Evolutionary conservation across 2,329 filamentous ascomycete species (phyloP), one percentile per base, ranked within the genome.

Genomic region (Aspergillus quadrilineatus): DNA sequence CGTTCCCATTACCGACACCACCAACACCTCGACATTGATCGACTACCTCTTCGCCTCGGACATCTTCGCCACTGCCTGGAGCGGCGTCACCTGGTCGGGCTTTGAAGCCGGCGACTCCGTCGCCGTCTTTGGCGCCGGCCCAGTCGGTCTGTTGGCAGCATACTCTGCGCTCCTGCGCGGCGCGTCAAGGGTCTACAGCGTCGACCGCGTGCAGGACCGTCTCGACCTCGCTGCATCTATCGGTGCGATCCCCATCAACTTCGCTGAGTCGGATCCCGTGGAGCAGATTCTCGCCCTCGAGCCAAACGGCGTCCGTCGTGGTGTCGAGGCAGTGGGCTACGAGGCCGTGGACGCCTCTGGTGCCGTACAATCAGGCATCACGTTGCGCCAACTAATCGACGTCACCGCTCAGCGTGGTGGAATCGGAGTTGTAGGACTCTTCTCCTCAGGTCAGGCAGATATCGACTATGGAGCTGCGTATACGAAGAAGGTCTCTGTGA

Each of bases 281-380:
- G 79, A 85, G 37, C 77, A 84, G 64, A 87, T 88, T 50, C 82
- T 87, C 43, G 73, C 80, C 56, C 64, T 76, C 10, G 86, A 86
- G 49, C 28, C 44, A 1, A 80, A 75, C 1, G 83, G 80, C 0
- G 84, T 88, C 2, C 85, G 87, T 60, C 76, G 86, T 6, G 82
- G 83, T 1, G 82, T 88, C 0, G 86, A 88, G 70, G 83, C 83
- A 12, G 86, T 88, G 0, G 85, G 85, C 0, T 88, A 87, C 65
- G 84, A 88, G 63, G 85, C 85, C 7, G 80, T 84, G 1, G 77
- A 47, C 12, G 77, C 44, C 1, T 32, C 28, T 9, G 44, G 44
- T 12, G 29, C 7, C 15, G 29, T 47, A 3, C n/a, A 47, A 10
- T 15, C 28, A 2, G 29, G 44, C 1, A 47, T 47, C 17, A 32